Evolutionary conservation across 331 rosid genomes (phyloP).

Genomic region (Erythrophleum ivorense): DNA sequence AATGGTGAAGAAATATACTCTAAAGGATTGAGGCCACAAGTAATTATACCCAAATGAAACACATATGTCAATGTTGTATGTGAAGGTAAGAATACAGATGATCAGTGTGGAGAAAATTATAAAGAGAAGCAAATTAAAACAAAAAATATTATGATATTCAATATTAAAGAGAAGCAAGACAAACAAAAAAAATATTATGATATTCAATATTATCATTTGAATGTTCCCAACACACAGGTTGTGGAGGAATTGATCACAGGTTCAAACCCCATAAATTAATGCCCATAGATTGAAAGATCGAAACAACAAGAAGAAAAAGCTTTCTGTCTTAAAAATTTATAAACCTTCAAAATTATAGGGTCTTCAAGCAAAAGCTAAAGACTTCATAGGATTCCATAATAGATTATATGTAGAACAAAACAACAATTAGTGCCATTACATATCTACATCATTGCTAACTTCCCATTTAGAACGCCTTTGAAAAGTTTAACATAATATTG

Average conservation of each 20-base stretch:
- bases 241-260: not conserved
- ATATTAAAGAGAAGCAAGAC: too few relatives aligned
- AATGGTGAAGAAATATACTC: not conserved
- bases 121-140: too few relatives aligned
- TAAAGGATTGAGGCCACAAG: too few relatives aligned
- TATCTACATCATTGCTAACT: slow-evolving; percentile 89
- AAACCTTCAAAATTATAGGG: slow-evolving; percentile 70
- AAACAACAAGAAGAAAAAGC: not conserved
- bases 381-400: slow-evolving; percentile 80
- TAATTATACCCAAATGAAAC: too few relatives aligned
- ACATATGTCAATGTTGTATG: too few relatives aligned
- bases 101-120: too few relatives aligned
- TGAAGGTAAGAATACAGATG: too few relatives aligned
- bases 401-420: slow-evolving; percentile 80
- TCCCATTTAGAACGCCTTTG: slow-evolving; percentile 80
- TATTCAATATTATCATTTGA: slow-evolving; percentile 19
- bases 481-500: slow-evolving; percentile 29
- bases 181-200: too few relatives aligned
- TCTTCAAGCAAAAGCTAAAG: slow-evolving; percentile 76
- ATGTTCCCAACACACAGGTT: slow-evolving; percentile 9
- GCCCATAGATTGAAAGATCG: slow-evolving; percentile 8
- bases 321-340: slow-evolving; percentile 27
- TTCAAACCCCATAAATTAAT: not conserved
- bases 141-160: too few relatives aligned
- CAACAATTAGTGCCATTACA: slow-evolving; percentile 61